Base-by-base conservation (phyloP, 352 stramenopile genomes). In the Globisporangium cederbergense region DNA sequence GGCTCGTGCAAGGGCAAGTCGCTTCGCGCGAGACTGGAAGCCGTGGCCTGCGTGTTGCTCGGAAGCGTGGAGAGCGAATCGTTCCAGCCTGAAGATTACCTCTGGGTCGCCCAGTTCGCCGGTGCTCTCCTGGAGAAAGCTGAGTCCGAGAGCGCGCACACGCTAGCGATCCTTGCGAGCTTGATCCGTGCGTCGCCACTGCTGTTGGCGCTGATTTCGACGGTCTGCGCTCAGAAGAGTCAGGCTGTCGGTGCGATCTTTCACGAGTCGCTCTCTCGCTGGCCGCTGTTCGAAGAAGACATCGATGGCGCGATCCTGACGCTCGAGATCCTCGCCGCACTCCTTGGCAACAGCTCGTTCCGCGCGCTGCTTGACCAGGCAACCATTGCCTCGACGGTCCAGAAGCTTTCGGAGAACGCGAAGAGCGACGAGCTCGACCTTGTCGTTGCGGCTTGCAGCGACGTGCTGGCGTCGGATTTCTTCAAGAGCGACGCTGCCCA, bases 261-360 rank as follows among this genome's bases (percentile, higher is more conserved):
- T 22, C 75, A 81, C 46, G 69, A 81, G 30, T 71, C 74, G 45
- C 68, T 90, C 14, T 62, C 73, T 52, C 71, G 71, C 34, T 90
- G 80, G 80, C 80, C 80, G 4, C 58, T 90, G 25, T 90, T 83
- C 58, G 80, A 90, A 63, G 80, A 90, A 34, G 80, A 90, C 57
- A 60, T 86, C 2, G 80, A 90, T 47, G 62, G 76, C n/a, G 74
- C 86, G 5, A 60, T 86, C 43, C 63, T 86, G 18, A 79, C 76
- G 13, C 65, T 90, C 11, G 67, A 86, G 38, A 60, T 90, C 16
- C 53, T 90, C 11, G 60, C 73, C 13, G 49, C 62, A 1, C 65
- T 90, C 0, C 65, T 86, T 4, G 68, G 43, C 4, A 71, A 81
- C 10, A 53, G 74, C 13, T 60, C 65, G 1, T 66, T 90, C 11